Base-by-base conservation (phyloP, 208 protist genomes). In the Crithidia sp. region DNA sequence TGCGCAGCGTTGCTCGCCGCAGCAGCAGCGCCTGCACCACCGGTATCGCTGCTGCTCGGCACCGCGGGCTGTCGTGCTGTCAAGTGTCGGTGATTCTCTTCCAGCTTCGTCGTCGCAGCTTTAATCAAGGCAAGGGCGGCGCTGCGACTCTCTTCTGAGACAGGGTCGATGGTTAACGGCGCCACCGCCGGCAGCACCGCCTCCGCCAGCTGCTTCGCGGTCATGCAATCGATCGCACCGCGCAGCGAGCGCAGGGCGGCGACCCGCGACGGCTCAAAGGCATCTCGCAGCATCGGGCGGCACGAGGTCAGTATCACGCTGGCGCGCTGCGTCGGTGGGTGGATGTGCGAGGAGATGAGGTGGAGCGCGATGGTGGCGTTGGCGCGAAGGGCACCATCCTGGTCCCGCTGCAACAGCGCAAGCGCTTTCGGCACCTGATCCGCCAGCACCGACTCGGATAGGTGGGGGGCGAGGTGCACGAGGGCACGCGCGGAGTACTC, bases 341-440 rank as follows among this genome's bases (percentile, higher is more conserved):
- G 73, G 53, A 97, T 81, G 60, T 76, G 61, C 3, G 82, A 71
- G 6, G 83, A 72, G 17, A 97, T 79, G 14, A 92, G 67, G 59
- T 89, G 87, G 43, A 96, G 70, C 13, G 85, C 85, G 71, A 97
- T 93, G 7, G 92, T 95, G 13, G 94, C 91, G 74, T 97, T 97
- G 50, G 94, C 89, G 61, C 94, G 86, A 55, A 97, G 87, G 5
- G 87, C 77, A 4, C 83, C 85, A 57, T 96, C 91, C 50, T 49
- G 43, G 58, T 97, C 90, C 40, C 81, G 77, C 84, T 97, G 94
- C 54, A 97, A 73, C 57, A 71, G 58, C 13, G 64, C 55, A 50
- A 97, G 61, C 13, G 79, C 77, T 45, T 69, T 79, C 12, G 77
- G 75, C n/a, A 85, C 72, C 40, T 94, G 86, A 16, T 95, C 89